Base-by-base conservation (phyloP, 768 basidiomycete species). In the Pholiota microspora region DNA sequence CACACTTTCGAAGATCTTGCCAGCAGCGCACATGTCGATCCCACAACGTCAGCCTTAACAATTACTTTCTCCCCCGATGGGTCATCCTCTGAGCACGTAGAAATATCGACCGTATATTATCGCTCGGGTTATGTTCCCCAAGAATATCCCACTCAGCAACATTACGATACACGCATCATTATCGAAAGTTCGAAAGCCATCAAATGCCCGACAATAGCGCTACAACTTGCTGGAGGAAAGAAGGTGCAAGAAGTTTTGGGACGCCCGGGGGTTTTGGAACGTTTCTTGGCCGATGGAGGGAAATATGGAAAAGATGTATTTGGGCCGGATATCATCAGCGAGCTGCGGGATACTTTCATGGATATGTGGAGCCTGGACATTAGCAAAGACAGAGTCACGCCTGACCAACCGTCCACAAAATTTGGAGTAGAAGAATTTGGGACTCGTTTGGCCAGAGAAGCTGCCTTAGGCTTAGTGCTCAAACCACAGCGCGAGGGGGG, bases 401-500 rank as follows among this genome's bases (percentile, higher is more conserved):
- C 71, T 13, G 75, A 76, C 56, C 12, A 32, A 16, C 60, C 62
- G 27, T 60, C 71, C 9, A 51, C 59, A 25, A 53, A 34, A 24
- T 56, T 67, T 21, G 73, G 68, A 1, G 56, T 54, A 23, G 75
- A 77, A 59, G 60, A 64, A 1, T 67, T 69, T 42, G 80, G 81
- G 5, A 75, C 85, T n/a, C 60, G 64, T 23, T 73, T 77, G 42
- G 89, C 91, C 0, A 74, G 77, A 16, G 67, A 70, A 8, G 59
- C 73, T 12, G 77, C 85, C 0, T 66, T 71, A 5, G 72, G 77
- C 5, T 82, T 94, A 24, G 96, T 98, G 2, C 79, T 99, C 45
- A 99, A 99, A 69, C 96, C 96, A 0, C 96, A 98, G 68, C 81
- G 95, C n/a, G 96, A 99, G 74, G 96, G 96, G 1, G 96, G 96